phyloP scores from a whole-genome alignment of 2,329 filamentous ascomycete genomes.

The Purpureocillium takamizusanense region DNA sequence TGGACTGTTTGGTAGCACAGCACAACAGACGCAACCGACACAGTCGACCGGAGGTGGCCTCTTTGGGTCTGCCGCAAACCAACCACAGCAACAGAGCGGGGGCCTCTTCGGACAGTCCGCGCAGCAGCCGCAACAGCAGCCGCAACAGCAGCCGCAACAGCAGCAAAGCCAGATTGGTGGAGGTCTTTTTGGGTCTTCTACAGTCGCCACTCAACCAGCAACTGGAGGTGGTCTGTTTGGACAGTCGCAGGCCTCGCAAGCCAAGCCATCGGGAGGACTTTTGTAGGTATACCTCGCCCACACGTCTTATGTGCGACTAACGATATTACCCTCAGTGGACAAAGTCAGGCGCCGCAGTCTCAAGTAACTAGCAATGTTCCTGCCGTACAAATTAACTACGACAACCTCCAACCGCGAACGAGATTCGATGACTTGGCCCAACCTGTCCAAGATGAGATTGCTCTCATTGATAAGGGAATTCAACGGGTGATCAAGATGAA shows the following conservation, averaged over 20 bases:
- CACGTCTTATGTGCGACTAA: constrained; percentile 7
- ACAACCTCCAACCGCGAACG: constrained; percentile 74
- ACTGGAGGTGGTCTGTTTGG: constrained; percentile 18
- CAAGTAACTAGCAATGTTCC: constrained; percentile 45
- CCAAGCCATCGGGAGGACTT: constrained; percentile 19
- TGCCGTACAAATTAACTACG: constrained; percentile 69
- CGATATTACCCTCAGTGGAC: constrained; percentile 12
- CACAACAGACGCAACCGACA: constrained; percentile 9
- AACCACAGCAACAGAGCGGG: constrained; percentile 11
- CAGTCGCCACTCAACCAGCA: constrained; percentile 10
- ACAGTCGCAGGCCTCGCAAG: constrained; percentile 24
- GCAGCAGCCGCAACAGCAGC: constrained; percentile 8
- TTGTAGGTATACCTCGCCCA: constrained; percentile 19
- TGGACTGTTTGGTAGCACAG: constrained; percentile 8
- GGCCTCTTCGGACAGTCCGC: constrained; percentile 14
- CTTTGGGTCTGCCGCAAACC: constrained; percentile 18
- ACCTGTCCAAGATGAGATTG: constrained; percentile 69
- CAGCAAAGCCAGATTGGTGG: constrained; percentile 13
- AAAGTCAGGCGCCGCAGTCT: constrained; percentile 18
- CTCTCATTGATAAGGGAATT: constrained; percentile 70
- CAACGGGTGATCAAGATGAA: constrained; percentile 70
- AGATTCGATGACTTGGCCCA: constrained; percentile 86
- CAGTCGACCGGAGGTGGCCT: constrained; percentile 17
- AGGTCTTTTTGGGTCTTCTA: constrained; percentile 19
- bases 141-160: constrained; percentile 8